These are phyloP conservation scores for Agastache rugosa DNA, from an alignment of 257 asterid genomes.

Conservation along the genomic window DNA sequence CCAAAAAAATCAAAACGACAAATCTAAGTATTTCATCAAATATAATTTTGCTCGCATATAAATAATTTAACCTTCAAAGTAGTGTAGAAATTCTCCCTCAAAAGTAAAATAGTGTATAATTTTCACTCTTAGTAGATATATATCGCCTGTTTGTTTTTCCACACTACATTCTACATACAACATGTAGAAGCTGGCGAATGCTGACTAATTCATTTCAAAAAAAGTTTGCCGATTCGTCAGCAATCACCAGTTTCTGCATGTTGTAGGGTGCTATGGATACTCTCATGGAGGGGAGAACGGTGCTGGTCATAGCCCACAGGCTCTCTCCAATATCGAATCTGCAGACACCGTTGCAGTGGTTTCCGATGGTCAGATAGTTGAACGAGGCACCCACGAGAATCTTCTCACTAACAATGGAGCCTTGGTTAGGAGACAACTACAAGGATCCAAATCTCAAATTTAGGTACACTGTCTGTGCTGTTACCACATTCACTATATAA, in stretches of 20 bases:
- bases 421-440: conserved; percentile 76
- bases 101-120: no score
- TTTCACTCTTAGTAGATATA: no score
- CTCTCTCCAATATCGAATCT: conserved; percentile 78
- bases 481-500: no score
- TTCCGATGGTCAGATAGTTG: conserved; percentile 79
- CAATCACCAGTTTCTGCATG: no score
- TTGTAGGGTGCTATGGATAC: conserved; percentile 86
- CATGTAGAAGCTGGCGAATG: conserved; percentile 81
- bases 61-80: no score
- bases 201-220: conserved; percentile 71
- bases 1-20: no score
- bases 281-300: conserved; percentile 81
- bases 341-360: conserved; percentile 87
- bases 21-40: no score
- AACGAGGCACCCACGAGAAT: conserved; percentile 72
- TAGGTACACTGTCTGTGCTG: no score
- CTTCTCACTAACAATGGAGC: conserved; percentile 68
- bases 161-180: background rate
- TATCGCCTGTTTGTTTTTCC: no score
- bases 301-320: conserved; percentile 87
- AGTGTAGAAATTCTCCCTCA: no score
- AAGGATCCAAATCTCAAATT: conserved; percentile 58
- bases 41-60: no score
- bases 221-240: no score